These are phyloP conservation scores for Sugiyamaella sp. DNA, from an alignment of 1,139 yeast genomes.

Conservation along the genomic window DNA sequence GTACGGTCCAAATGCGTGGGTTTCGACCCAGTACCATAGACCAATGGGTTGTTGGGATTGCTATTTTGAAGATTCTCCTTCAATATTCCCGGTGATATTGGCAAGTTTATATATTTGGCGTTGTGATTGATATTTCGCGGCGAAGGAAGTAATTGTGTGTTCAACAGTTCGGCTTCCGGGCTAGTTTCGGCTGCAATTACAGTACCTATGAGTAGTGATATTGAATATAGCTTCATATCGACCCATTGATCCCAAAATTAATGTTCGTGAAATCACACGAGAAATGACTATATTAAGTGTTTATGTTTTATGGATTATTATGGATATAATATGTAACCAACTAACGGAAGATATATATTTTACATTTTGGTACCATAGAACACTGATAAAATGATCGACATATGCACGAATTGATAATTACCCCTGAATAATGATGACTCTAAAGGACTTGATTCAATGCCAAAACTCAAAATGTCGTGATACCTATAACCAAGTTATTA, in stretches of 20 bases:
- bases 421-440: slow-evolving; percentile 11
- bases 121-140: not conserved
- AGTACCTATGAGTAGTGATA: not conserved
- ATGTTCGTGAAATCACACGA: not conserved
- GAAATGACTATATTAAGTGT: not conserved
- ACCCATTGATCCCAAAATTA: not conserved
- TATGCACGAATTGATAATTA: not conserved
- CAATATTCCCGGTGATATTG: slow-evolving; percentile 3
- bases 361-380: not conserved
- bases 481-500: not conserved
- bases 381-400: not conserved
- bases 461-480: not conserved
- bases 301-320: slow-evolving; percentile 1
- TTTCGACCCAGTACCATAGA: slow-evolving; percentile 15
- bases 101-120: slow-evolving; percentile 6
- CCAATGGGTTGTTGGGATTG: not conserved
- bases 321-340: not conserved
- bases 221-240: not conserved
- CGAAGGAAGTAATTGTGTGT: not conserved
- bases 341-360: not conserved
- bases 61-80: slow-evolving; percentile 2
- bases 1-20: slow-evolving; percentile 10
- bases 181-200: not conserved
- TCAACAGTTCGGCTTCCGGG: not conserved
- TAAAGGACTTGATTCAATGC: slow-evolving; percentile 4